Conservation (phyloP, 257 asterid genomes). For the Leptodermis oblonga region DNA sequence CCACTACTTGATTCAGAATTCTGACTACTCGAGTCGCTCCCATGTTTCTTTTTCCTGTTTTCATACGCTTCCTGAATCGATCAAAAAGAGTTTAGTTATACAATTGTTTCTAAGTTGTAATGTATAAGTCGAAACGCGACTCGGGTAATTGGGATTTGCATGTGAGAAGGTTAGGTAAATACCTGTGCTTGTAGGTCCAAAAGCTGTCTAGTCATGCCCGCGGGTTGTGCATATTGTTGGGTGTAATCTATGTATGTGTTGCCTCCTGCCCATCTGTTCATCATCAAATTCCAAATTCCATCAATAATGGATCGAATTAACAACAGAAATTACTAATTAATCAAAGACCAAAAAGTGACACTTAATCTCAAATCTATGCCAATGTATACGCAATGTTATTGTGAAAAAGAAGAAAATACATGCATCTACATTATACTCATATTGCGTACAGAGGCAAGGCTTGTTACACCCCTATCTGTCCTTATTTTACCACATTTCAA, state of each 20-base stretch:
- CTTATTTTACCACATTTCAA: too few relatives aligned
- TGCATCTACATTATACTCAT: too few relatives aligned
- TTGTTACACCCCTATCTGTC: too few relatives aligned
- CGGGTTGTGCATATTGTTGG: constrained; percentile 53
- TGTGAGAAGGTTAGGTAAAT: constrained; percentile 17
- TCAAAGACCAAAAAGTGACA: too few relatives aligned
- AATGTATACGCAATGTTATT: too few relatives aligned
- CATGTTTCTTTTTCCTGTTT: constrained; percentile 35
- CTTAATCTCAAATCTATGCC: too few relatives aligned
- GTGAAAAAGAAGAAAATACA: too few relatives aligned
- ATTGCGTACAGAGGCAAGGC: too few relatives aligned
- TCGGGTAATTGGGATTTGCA: not conserved
- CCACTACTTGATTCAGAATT: constrained; percentile 51
- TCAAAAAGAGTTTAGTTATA: too few relatives aligned
- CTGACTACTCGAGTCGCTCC: constrained; percentile 38
- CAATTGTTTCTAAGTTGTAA: too few relatives aligned
- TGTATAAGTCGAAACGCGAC: too few relatives aligned
- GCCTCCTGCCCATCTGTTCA: constrained; percentile 68
- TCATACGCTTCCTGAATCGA: constrained; percentile 43
- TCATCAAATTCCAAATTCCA: constrained; percentile 11
- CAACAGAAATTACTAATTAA: too few relatives aligned
- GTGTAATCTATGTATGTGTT: constrained; percentile 38
- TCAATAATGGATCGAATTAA: not conserved
- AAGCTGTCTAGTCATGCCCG: constrained; percentile 53
- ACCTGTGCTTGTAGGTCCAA: constrained; percentile 53